Base-by-base conservation (phyloP, 768 basidiomycete species). In the Leccinum pellstonianum region DNA sequence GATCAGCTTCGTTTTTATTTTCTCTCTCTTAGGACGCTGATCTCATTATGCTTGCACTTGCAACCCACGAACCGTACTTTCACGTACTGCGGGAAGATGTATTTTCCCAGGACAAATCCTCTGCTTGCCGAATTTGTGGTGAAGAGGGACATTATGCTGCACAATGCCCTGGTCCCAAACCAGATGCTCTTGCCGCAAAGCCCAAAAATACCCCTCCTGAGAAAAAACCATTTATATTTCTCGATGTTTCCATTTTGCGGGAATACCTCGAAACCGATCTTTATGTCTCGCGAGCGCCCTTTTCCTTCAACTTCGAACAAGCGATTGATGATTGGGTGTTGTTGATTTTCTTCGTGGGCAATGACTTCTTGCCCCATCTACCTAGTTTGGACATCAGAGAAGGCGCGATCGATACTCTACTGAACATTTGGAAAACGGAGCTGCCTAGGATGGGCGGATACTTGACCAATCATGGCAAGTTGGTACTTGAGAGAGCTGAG, bases 281-380 rank as follows among this genome's bases (percentile, higher is more conserved):
- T 64, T 86, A 93, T 76, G 82, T 96, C 33, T 79, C 88, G n/a
- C 77, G 83, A 61, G 75, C 83, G 17, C 78, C 87, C 2, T 95
- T 97, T 78, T 86, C 88, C 33, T 98, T 96, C 83, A 86, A 91
- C 68, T 81, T 98, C 74, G 97, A 99, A 76, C 88, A 90, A 75
- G 95, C 97, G 38, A 91, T 99, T 76, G 97, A 99, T 83, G 97
- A 99, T 75, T 99, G 97, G 97, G 93, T 99, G 67, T 86, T 99
- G 70, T 85, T 99, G 70, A 98, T 98, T 67, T 99, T 99, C 86
- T 98, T 99, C 77, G 97, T 99, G 73, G 97, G 97, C 67, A 99
- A 99, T 79, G 98, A 80, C 95, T 99, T 83, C 55, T 83, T 99
- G 68, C 97, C 97, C 21, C 97, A 99, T 79, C 82, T 99, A 59